phyloP scores from a whole-genome alignment of 345 rosid genomes.

The Nephelium lappaceum region DNA sequence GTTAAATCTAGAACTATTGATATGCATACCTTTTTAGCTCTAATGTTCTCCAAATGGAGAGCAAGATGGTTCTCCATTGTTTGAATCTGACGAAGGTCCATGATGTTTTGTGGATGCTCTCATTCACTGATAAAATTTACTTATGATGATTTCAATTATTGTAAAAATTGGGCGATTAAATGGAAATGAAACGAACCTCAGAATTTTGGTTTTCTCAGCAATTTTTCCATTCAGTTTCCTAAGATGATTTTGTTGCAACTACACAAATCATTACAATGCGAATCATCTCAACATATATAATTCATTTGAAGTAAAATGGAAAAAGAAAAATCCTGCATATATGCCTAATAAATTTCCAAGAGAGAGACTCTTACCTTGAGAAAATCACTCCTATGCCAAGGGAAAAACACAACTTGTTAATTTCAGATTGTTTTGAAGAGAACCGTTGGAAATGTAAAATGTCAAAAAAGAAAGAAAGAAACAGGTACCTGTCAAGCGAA shows the following conservation, averaged over 20 bases:
- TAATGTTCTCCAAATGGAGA: constrained; percentile 18
- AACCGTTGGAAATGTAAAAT: too few species aligned
- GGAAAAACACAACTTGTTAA: background rate
- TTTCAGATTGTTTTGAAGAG: too few species aligned
- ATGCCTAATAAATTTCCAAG: background rate
- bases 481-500: constrained; percentile 8
- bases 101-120: constrained; percentile 25
- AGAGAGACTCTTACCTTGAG: constrained; percentile 13
- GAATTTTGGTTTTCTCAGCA: constrained; percentile 25
- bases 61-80: constrained; percentile 35
- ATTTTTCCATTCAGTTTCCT: constrained; percentile 19
- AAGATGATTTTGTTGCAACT: constrained; percentile 21
- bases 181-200: constrained; percentile 22
- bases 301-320: background rate
- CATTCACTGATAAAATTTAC: constrained; percentile 22
- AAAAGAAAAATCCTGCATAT: too few species aligned
- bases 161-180: background rate
- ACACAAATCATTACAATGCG: background rate
- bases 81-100: constrained; percentile 18
- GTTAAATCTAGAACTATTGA: background rate
- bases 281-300: background rate
- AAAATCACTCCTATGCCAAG: constrained; percentile 16
- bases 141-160: background rate
- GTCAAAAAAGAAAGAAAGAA: background rate
- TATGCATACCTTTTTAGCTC: constrained; percentile 14